Evolutionary conservation across 306 rosid genomes (phyloP), one percentile per base, ranked within the genome.

Genomic region (Chamaecrista fasciculata): DNA sequence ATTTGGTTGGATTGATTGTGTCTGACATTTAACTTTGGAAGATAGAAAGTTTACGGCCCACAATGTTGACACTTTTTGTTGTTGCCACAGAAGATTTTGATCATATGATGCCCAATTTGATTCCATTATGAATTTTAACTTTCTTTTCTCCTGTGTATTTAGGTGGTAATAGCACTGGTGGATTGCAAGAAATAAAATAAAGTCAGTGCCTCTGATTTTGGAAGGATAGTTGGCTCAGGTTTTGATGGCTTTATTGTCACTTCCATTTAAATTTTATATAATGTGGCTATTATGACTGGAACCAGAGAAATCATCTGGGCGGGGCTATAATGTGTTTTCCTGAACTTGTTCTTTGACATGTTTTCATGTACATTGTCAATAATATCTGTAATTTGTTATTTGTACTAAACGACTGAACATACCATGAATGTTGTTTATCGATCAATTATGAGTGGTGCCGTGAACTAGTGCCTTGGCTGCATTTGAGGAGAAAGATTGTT

Each of bases 281-380:
- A n/a, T 61, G 60, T 73, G 50, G 66, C 73, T 76, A 64, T 21
- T 33, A 8, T 56, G 74, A 20, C 42, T 47, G 40, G 57, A 55
- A 48, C 77, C 75, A 7, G 73, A 69, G 49, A 65, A 75, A 58
- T 67, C 31, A 10, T 70, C 58, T 53, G 73, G 62, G 33, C 44
- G 15, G 36, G 23, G 49, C 53, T 55, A 47, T 62, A 52, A n/a
- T 58, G 29, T 26, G 70, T 62, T 70, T n/a, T 52, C 55, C 59
- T 60, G 36, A 40, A 70, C 56, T 59, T 53, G 44, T 57, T 25
- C 19, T 64, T 53, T 21, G 16, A 28, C 62, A 70, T 57, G 36
- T 65, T 25, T 70, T 43, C 29, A 11, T 49, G 70, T 55, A 65
- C 73, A 72, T 80, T 81, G 80, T 73, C 61, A 68, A 76, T 81